A percentile compares a stretch with the other conserved stretches of the same genome.
These are phyloP conservation scores for Arabis alpina DNA, from an alignment of 345 rosid genomes.

Conservation along the genomic window DNA sequence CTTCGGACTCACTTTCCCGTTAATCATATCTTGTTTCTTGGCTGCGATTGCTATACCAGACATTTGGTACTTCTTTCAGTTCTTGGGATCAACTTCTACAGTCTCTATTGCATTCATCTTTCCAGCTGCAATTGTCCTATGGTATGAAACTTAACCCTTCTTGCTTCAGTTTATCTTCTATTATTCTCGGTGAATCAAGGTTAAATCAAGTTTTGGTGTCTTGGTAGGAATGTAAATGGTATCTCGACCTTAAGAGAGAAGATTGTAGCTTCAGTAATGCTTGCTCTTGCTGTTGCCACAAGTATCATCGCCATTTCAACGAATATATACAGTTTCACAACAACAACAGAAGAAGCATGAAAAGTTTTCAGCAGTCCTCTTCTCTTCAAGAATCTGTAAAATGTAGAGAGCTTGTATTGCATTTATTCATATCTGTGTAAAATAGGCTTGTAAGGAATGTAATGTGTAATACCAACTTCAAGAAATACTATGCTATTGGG, in stretches of 20 bases:
- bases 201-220: not conserved
- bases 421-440: slow-evolving; percentile 28
- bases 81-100: slow-evolving; percentile 83
- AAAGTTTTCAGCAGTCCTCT: not conserved
- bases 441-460: slow-evolving; percentile 22
- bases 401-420: slow-evolving; percentile 15
- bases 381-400: slow-evolving; percentile 29
- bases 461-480: slow-evolving; percentile 15
- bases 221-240: slow-evolving; percentile 51
- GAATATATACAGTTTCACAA: slow-evolving; percentile 40
- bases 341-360: slow-evolving; percentile 23
- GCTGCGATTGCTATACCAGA: slow-evolving; percentile 72
- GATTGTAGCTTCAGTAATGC: slow-evolving; percentile 47
- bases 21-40: slow-evolving; percentile 56
- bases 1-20: slow-evolving; percentile 48
- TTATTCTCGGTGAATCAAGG: not conserved
- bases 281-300: slow-evolving; percentile 48
- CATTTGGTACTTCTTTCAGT: slow-evolving; percentile 85
- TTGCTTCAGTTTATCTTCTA: too few relatives aligned
- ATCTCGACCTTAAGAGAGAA: slow-evolving; percentile 51
- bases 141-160: slow-evolving; percentile 42
- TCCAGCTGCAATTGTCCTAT: slow-evolving; percentile 74
- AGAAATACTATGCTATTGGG: not conserved
- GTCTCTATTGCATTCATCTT: slow-evolving; percentile 86
- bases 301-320: slow-evolving; percentile 51